Evolutionary conservation across 176 grass and related monocot species (phyloP), one percentile per base, ranked within the genome.

Genomic region (Chloris gayana): DNA sequence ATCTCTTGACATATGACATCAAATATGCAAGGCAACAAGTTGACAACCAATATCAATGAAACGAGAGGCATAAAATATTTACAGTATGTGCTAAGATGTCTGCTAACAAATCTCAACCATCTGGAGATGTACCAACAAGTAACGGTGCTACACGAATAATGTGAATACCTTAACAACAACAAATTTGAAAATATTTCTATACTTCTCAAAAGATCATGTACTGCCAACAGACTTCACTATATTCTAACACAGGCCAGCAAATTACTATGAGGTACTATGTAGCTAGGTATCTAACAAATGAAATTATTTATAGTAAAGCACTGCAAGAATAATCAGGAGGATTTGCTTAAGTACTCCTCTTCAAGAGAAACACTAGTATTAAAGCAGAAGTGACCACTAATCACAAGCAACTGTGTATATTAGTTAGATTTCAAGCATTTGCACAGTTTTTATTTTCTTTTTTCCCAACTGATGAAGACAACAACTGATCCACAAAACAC

Each of bases 1-100:
- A 22, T 22, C 60, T 22, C 75, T 66, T 74, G 32, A 74, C 18
- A 18, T n/a, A 39, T 68, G 81, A 64, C 47, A 74, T 38, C 22
- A 22, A 74, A 33, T 19, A 57, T 32, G 24, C 11, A 63, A 53
- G 18, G 64, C 64, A 9, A 71, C 22, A 63, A 22, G 33, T 41
- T 78, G 11, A 63, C n/a, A 87, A 7, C 44, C 31, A 86, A 50
- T 60, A 69, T 50, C 50, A 77, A 76, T 47, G 26, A 78, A 33
- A 50, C 8, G 27, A 49, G 42, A 6, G 3, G 29, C 22, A 60
- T 7, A 64, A 4, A 32, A 63, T 13, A 62, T 15, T 64, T 64
- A n/a, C n/a, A n/a, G n/a, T n/a, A 31, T 0, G 14, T 32, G 29
- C 2, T 32, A 14, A 19, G 31, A 65, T 65, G 31, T 34, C 14